Evolutionary conservation across 2,329 filamentous ascomycete species (phyloP), one percentile per base, ranked within the genome.

Genomic region (Harringtonia aguacate): DNA sequence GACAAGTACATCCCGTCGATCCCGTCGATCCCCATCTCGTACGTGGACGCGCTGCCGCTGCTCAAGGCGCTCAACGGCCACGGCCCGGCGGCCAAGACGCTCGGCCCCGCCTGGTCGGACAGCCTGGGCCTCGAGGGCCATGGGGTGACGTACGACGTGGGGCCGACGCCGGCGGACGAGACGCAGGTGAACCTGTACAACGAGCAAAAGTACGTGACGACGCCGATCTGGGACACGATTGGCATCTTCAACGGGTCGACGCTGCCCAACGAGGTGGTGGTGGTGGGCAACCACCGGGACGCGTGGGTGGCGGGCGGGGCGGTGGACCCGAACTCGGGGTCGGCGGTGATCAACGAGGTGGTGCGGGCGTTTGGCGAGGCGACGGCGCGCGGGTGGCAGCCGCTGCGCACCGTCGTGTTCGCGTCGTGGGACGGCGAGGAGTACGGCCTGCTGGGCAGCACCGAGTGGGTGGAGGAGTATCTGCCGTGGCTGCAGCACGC

Each of bases 381-480:
- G 17, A 59, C 86, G 3, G 68, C 77, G 17, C 71, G 69, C 20
- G 86, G 86, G 14, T 94, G 86, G 86, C 86, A 82, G 60, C 86
- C 92, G 0, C 71, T 88, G 18, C 82, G 90, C 20, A 97, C 90
- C 0, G 86, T 97, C 45, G 86, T 95, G 34, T 90, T 95, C 57
- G 88, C 84, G 20, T 82, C 77, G 58, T 86, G 82, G 83, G 83
- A 87, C 50, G 82, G 81, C 28, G 83, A 87, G 62, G 88, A 95
- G 61, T 94, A 95, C 52, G 86, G 84, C 1, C 72, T 95, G 6
- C 62, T 95, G 14, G 89, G 89, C 5, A 87, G 81, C 43, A 94
- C 89, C 0, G 89, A 95, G 58, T 95, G 88, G 87, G 86, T 95
- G 0, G 88, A 95, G 58, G 86, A 95, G 52, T 86, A 86, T 54